Conservation (phyloP, 495 filamentous ascomycete species). For the Endocarpon pusillum region DNA sequence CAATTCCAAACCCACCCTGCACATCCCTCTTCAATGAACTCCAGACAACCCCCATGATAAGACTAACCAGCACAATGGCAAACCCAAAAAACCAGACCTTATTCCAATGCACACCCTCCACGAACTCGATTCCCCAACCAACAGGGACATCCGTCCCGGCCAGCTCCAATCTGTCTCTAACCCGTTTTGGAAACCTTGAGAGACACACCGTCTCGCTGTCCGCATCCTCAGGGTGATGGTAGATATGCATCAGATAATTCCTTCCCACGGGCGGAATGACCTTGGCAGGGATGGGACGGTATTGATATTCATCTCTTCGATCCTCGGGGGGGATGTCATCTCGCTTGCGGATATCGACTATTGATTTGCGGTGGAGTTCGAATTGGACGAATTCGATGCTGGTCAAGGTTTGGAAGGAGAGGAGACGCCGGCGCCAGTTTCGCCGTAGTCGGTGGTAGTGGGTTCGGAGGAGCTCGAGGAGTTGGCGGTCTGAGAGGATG, state of each 20-base stretch:
- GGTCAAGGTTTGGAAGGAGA: not conserved
- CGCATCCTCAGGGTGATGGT: slow-evolving; percentile 20
- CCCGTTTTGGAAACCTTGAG: slow-evolving; percentile 4
- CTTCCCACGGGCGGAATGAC: slow-evolving; percentile 20
- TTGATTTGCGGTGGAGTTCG: slow-evolving; percentile 13
- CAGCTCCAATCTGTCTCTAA: slow-evolving; percentile 2
- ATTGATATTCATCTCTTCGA: slow-evolving; percentile 11
- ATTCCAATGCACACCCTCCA: slow-evolving; percentile 4
- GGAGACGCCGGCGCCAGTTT: no score
- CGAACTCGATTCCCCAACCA: slow-evolving; percentile 9
- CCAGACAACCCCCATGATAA: slow-evolving; percentile 4
- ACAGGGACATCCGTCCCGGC: slow-evolving; percentile 4
- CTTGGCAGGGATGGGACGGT: slow-evolving; percentile 19
- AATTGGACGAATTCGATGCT: not conserved
- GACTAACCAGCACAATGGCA: slow-evolving; percentile 1
- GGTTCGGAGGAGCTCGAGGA: no score
- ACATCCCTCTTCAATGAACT: slow-evolving; percentile 3
- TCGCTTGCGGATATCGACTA: slow-evolving; percentile 17
- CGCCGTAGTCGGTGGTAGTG: no score
- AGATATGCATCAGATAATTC: slow-evolving; percentile 21
- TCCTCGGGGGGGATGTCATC: slow-evolving; percentile 16
- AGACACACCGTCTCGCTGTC: slow-evolving; percentile 3
- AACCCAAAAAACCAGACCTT: slow-evolving; percentile 1
- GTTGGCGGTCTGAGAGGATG: no score
- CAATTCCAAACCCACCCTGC: slow-evolving; percentile 7